phyloP scores from a whole-genome alignment of 2,329 filamentous ascomycete species.

The Calycina herbarum region DNA sequence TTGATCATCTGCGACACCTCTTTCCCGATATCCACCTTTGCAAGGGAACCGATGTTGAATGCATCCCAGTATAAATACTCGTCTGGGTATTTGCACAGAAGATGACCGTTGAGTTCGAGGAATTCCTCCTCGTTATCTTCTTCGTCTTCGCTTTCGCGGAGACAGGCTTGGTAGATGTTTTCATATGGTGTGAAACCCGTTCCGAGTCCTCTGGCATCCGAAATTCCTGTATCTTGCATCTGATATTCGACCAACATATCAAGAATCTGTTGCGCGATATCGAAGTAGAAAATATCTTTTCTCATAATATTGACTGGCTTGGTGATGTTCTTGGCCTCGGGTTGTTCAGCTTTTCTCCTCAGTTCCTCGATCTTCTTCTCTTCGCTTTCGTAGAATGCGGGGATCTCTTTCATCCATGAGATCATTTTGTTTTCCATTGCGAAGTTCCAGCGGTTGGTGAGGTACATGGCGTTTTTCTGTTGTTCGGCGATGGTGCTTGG shows the following conservation, averaged over 20 bases:
- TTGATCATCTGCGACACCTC: constrained; percentile 32
- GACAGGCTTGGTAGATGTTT: constrained; percentile 29
- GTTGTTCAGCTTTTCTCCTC: neutral
- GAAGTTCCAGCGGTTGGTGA: constrained; percentile 53
- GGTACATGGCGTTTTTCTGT: constrained; percentile 52
- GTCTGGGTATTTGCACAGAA: constrained; percentile 42
- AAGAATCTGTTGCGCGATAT: constrained; percentile 43
- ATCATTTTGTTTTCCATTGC: constrained; percentile 43
- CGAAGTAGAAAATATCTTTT: constrained; percentile 44
- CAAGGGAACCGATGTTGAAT: constrained; percentile 46
- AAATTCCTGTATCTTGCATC: constrained; percentile 44
- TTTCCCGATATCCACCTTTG: constrained; percentile 39
- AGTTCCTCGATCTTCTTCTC: neutral
- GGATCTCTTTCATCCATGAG: constrained; percentile 43
- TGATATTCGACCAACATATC: constrained; percentile 51
- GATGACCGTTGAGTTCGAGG: constrained; percentile 25
- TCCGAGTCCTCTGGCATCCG: constrained; percentile 48
- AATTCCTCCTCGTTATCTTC: constrained; percentile 17
- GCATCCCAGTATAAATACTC: constrained; percentile 54
- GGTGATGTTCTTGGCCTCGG: neutral
- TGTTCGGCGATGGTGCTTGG: constrained; percentile 53
- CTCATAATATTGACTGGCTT: constrained; percentile 9
- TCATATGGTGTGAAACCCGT: constrained; percentile 29
- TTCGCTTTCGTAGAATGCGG: neutral
- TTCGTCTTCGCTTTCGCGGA: constrained; percentile 26